Percentiles rank a stretch among this genome's conserved stretches.
phyloP scores from a whole-genome alignment of 352 stramenopile genomes.

The Paralagenidium karlingii region DNA sequence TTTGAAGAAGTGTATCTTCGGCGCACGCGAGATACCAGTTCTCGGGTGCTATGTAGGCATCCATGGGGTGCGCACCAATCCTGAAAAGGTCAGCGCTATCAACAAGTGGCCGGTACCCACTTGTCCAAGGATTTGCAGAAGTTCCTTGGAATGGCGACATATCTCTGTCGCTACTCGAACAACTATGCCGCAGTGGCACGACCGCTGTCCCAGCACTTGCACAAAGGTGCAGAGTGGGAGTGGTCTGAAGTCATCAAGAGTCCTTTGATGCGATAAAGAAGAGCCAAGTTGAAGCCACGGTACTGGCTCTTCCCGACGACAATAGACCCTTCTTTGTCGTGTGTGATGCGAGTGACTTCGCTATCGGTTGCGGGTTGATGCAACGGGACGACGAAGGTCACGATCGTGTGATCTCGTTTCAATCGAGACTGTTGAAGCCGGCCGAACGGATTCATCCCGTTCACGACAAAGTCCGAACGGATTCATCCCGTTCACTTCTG shows the following conservation, averaged over 20 bases:
- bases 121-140: constrained; percentile 1
- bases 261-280: constrained; percentile 5
- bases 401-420: constrained; percentile 11
- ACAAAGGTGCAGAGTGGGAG: constrained; percentile 3
- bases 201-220: constrained; percentile 5
- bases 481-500: too few species aligned
- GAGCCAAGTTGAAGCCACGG: neutral
- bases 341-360: constrained; percentile 10
- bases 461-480: constrained; percentile 10
- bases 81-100: neutral
- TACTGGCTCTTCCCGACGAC: constrained; percentile 6
- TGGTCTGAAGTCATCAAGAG: constrained; percentile 1
- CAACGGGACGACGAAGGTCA: constrained; percentile 4
- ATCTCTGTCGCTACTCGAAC: neutral
- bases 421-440: constrained; percentile 11
- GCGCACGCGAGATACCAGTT: neutral
- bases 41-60: neutral
- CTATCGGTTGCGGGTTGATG: constrained; percentile 10
- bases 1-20: constrained; percentile 1
- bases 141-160: constrained; percentile 9
- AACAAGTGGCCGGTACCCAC: neutral
- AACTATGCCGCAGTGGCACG: neutral
- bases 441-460: constrained; percentile 13
- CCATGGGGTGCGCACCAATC: neutral
- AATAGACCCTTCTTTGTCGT: constrained; percentile 8